Percentiles rank a stretch among this genome's conserved stretches.
phyloP scores from a whole-genome alignment of 2,329 filamentous ascomycete genomes.

The Emmonsiellopsis sp. region DNA sequence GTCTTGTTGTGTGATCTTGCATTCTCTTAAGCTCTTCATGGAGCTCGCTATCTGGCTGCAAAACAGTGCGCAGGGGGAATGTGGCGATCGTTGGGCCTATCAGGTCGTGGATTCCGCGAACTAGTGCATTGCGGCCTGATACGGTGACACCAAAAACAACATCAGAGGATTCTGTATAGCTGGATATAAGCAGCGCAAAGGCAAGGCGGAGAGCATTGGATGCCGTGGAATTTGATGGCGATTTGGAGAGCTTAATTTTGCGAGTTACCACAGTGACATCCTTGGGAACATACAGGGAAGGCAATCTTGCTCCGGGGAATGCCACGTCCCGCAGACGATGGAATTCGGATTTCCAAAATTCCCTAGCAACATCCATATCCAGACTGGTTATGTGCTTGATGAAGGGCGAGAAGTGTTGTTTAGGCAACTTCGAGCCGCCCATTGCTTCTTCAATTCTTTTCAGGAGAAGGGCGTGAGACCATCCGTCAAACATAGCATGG shows the following conservation, averaged over 20 bases:
- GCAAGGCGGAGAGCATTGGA: constrained; percentile 28
- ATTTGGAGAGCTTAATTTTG: not conserved
- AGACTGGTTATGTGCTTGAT: not conserved
- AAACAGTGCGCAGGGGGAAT: constrained; percentile 21
- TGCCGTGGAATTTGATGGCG: constrained; percentile 8
- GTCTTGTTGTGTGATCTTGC: constrained; percentile 43
- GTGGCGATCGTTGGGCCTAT: constrained; percentile 34
- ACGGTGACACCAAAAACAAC: constrained; percentile 34
- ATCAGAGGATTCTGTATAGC: constrained; percentile 27
- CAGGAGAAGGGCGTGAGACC: constrained; percentile 17
- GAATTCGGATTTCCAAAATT: constrained; percentile 7
- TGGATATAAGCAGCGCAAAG: constrained; percentile 28
- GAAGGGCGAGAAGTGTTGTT: not conserved
- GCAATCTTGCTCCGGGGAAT: constrained; percentile 3
- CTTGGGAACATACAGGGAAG: not conserved
- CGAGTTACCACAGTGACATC: not conserved
- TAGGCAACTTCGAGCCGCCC: constrained; percentile 4
- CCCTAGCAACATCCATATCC: not conserved
- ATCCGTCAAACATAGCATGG: constrained; percentile 37
- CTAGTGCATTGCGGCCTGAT: constrained; percentile 29
- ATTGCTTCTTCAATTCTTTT: constrained; percentile 1
- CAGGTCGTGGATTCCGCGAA: constrained; percentile 30
- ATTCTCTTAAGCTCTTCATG: constrained; percentile 44
- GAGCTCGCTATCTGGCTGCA: constrained; percentile 18
- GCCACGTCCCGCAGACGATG: not conserved